Evolutionary conservation across 495 filamentous ascomycete species (phyloP).

Genomic region (Annulohypoxylon maeteangense): DNA sequence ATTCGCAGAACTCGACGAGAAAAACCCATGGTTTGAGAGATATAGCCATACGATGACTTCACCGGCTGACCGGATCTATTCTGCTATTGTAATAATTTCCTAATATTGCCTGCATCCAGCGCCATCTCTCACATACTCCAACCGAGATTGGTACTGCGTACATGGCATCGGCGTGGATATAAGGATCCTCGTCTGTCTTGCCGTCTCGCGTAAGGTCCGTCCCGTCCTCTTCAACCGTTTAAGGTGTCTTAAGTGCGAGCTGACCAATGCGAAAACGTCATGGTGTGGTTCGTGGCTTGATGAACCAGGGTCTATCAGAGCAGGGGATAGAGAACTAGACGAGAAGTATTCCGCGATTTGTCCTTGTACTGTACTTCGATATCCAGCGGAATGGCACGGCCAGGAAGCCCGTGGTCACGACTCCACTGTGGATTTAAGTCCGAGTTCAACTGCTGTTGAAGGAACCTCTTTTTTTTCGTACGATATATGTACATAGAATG

Average conservation of each 20-base stretch:
- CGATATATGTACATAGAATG: not conserved
- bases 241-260: not conserved
- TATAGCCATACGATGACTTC: not conserved
- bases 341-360: not conserved
- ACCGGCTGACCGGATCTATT: too few relatives aligned
- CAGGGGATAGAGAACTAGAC: not conserved
- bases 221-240: not conserved
- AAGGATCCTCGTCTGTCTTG: constrained; percentile 4
- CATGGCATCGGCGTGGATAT: not conserved
- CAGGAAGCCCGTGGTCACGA: not conserved
- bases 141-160: not conserved
- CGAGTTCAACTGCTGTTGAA: not conserved
- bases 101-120: too few relatives aligned
- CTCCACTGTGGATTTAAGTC: not conserved
- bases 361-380: constrained; percentile 10
- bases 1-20: too few relatives aligned
- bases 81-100: too few relatives aligned
- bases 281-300: constrained; percentile 4
- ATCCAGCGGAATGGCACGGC: not conserved
- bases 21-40: not conserved
- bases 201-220: constrained; percentile 9
- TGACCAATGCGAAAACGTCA: constrained; percentile 7
- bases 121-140: not conserved
- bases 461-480: not conserved
- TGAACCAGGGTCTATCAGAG: not conserved